Evolutionary conservation across 1,284 basidiomycete genomes (phyloP).

Genomic region (Vanrija sp.): DNA sequence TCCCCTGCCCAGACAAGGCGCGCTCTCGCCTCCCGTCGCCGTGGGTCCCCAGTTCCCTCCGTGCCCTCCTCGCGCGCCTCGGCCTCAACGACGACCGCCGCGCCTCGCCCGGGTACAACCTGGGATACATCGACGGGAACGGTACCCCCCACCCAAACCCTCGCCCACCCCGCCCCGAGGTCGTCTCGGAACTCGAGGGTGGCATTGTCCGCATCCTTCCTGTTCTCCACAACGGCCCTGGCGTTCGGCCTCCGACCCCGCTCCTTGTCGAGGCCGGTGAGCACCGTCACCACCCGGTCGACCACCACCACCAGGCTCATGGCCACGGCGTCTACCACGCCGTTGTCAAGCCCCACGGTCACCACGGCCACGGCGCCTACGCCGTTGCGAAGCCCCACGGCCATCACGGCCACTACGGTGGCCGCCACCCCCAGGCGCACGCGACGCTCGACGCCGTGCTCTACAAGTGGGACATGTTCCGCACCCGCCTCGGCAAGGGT

Average conservation of each 20-base stretch:
- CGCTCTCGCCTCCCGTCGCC: background rate
- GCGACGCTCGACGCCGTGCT: conserved; percentile 1
- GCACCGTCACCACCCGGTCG: background rate
- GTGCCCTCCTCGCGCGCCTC: conserved; percentile 2
- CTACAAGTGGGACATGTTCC: background rate
- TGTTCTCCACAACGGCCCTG: no score
- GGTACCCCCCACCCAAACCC: no score
- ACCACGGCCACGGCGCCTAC: background rate
- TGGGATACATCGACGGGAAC: no score
- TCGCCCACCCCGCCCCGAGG: no score
- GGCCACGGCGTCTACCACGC: background rate
- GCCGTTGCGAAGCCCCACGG: background rate
- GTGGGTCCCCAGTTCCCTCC: conserved; percentile 1
- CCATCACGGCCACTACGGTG: background rate
- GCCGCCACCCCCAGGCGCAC: background rate
- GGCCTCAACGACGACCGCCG: background rate
- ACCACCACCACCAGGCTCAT: no score
- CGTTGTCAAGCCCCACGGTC: background rate
- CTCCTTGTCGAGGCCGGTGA: no score
- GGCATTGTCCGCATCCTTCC: no score
- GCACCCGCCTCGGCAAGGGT: background rate
- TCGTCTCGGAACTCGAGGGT: no score
- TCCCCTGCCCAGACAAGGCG: conserved; percentile 1
- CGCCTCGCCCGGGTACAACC: no score
- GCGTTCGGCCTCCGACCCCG: no score